A percentile compares a stretch with the other conserved stretches of the same genome.
phyloP scores from a whole-genome alignment of 441 rosid genomes.

The Capsella rubella region DNA sequence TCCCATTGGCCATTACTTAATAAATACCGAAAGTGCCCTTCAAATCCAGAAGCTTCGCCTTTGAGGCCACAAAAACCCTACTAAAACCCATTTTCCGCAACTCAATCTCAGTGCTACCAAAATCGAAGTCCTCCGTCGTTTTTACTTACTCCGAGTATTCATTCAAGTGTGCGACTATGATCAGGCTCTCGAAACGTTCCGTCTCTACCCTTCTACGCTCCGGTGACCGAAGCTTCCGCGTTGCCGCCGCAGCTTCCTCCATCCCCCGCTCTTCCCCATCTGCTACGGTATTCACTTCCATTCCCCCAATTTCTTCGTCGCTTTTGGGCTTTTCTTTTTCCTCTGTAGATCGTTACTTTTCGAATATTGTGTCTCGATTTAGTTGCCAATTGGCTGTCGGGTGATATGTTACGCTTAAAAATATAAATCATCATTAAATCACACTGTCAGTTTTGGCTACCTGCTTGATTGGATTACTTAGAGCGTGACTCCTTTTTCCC shows the following conservation, averaged over 20 bases:
- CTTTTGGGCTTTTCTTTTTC: not conserved
- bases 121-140: not conserved
- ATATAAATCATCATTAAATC: not conserved
- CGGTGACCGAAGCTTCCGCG: constrained; percentile 50
- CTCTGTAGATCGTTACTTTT: constrained; percentile 10
- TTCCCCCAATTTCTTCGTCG: not conserved
- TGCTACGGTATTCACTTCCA: constrained; percentile 46
- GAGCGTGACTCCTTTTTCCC: not conserved
- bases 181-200: constrained; percentile 71
- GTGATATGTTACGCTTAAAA: not conserved
- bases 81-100: constrained; percentile 46
- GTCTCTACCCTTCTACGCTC: constrained; percentile 61
- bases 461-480: constrained; percentile 4
- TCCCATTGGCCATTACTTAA: not conserved
- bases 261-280: constrained; percentile 47
- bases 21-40: constrained; percentile 19
- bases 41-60: constrained; percentile 74
- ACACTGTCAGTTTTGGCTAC: not conserved
- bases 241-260: constrained; percentile 48
- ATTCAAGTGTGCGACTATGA: constrained; percentile 54
- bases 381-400: not conserved
- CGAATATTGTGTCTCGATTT: not conserved
- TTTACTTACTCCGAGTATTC: not conserved
- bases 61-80: constrained; percentile 58
- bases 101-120: constrained; percentile 15